phyloP scores from a whole-genome alignment of 164 flowering plant genomes.

The Umbellularia californica region DNA sequence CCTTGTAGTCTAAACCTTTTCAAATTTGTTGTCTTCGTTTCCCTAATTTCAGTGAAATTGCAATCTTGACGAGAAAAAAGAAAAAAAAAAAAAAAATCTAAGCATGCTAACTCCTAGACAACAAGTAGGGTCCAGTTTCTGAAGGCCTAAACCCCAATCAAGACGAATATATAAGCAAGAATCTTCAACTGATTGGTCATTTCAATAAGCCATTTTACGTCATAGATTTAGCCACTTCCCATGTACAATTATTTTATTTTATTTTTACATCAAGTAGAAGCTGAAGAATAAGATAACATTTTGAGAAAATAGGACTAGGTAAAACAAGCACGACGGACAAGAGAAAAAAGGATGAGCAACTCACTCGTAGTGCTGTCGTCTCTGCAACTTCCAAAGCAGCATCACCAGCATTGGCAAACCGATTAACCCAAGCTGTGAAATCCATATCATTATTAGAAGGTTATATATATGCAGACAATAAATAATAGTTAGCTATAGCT shows the following conservation, averaged over 20 bases:
- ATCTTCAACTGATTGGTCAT: not conserved
- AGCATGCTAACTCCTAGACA: too few relatives aligned
- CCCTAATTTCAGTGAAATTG: too few relatives aligned
- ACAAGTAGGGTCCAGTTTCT: too few relatives aligned
- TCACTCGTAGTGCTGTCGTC: conserved; percentile 77
- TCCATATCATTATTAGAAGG: conserved; percentile 2
- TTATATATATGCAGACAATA: not conserved
- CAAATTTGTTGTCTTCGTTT: too few relatives aligned
- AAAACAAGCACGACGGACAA: not conserved
- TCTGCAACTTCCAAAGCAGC: conserved; percentile 94
- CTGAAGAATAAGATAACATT: conserved; percentile 1
- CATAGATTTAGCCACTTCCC: not conserved
- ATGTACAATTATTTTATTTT: not conserved
- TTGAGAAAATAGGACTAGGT: not conserved
- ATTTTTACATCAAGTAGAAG: not conserved
- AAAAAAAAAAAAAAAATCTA: too few relatives aligned
- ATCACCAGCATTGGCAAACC: conserved; percentile 99
- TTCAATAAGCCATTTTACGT: not conserved
- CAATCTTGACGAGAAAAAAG: too few relatives aligned
- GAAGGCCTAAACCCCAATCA: too few relatives aligned
- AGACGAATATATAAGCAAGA: not conserved
- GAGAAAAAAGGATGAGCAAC: conserved; percentile 10
- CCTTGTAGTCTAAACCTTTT: too few relatives aligned
- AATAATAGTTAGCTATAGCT: not conserved
- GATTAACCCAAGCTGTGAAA: conserved; percentile 87